Base-by-base conservation (phyloP, 768 basidiomycete species). In the Nidularia sp. region DNA sequence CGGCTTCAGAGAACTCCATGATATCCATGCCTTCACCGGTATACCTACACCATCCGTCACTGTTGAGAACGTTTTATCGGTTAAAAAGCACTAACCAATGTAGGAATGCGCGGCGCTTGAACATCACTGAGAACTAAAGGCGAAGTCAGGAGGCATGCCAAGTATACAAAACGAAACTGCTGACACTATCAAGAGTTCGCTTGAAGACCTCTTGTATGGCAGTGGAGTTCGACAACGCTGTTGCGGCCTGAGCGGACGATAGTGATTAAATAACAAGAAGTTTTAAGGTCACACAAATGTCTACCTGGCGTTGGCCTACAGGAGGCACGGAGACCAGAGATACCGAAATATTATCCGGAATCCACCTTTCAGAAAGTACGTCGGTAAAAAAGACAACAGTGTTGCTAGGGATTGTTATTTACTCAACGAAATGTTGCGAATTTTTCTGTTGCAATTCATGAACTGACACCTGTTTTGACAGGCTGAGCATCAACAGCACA, bases 1-100 rank as follows among this genome's bases (percentile, higher is more conserved):
- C 90, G 0, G 92, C 91, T 66, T 93, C 91, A 0, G 87, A 79
- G 67, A 93, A 92, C 68, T 93, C 80, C 85, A 86, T 80, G 13
- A 79, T 64, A 63, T 94, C 93, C 93, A 95, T 94, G 42, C 93
- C 93, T 66, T 95, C 93, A 9, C 83, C 88, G 6, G 84, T 88
- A 65, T 93, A 94, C 77, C 75, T 77, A 51, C 6, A 49, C 22
- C 25, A 35, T 47, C 36, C n/a, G 45, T 35, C 47, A 46, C 7
- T 32, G 1, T 35, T 34, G 31, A 32, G 15, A 43, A 8, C 42
- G n/a, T 39, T 31, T 9, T 9, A 45, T 31, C 12, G 12, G 22
- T 29, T 15, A 7, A 45, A 45, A 52, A 13, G 12, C 41, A 48
- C 62, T 57, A 25, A 77, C 90, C 91, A 93, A 65, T 94, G 91